Conservation (phyloP, 1,284 basidiomycete species). For the Acaromyces ingoldii region DNA sequence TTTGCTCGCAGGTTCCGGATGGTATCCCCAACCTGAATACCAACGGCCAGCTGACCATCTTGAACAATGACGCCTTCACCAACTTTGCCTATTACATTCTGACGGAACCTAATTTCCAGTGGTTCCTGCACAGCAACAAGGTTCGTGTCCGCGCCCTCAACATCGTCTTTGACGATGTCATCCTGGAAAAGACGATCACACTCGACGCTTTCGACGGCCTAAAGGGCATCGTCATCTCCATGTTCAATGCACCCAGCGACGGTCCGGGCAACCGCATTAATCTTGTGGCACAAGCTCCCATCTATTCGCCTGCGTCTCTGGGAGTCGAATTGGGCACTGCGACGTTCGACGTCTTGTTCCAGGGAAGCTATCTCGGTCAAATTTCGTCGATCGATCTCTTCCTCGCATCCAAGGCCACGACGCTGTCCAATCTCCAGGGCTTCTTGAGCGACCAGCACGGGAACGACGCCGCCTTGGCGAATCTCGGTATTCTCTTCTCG, state of each 20-base stretch:
- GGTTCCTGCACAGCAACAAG: conserved; percentile 65
- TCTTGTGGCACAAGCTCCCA: conserved; percentile 64
- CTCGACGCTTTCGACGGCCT: conserved; percentile 69
- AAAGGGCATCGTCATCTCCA: conserved; percentile 60
- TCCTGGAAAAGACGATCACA: conserved; percentile 62
- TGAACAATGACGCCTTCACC: conserved; percentile 57
- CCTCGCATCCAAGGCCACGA: conserved; percentile 58
- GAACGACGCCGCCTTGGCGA: conserved; percentile 54
- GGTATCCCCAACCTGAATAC: conserved; percentile 65
- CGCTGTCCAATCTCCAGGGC: conserved; percentile 60
- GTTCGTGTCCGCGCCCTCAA: conserved; percentile 65
- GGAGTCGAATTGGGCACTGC: conserved; percentile 70
- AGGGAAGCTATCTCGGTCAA: conserved; percentile 54
- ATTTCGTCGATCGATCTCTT: conserved; percentile 55
- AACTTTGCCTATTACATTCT: conserved; percentile 65
- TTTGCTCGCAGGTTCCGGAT: conserved; percentile 65
- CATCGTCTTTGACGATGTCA: conserved; percentile 66
- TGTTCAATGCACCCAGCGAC: conserved; percentile 56
- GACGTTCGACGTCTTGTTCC: conserved; percentile 60
- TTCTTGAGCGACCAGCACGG: conserved; percentile 60
- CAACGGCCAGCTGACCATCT: conserved; percentile 49
- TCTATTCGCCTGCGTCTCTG: conserved; percentile 65
- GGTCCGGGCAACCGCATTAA: conserved; percentile 59
- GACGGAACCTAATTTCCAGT: conserved; percentile 64
- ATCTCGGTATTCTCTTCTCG: conserved; percentile 65